These are phyloP conservation scores for Neodidymelliopsis sp. DNA, from an alignment of 2,329 filamentous ascomycete species.

Conservation along the genomic window DNA sequence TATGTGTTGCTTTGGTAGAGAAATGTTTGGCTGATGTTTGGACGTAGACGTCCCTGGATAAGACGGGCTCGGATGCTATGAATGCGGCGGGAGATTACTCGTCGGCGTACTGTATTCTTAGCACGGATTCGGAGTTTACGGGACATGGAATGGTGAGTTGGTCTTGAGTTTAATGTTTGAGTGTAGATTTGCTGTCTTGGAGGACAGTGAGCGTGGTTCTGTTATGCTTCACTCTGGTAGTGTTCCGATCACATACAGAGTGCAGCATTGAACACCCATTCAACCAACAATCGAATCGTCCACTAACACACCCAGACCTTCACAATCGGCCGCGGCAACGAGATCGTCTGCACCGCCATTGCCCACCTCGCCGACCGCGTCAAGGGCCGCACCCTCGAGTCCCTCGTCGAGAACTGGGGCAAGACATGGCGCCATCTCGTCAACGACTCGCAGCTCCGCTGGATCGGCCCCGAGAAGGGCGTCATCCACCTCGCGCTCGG, in stretches of 20 bases:
- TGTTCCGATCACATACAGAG: too few species aligned
- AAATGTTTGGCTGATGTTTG: not conserved
- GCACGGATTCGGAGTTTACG: conserved; percentile 74
- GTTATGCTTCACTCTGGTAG: too few species aligned
- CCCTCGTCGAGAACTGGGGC: conserved; percentile 82
- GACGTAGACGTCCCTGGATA: conserved; percentile 85
- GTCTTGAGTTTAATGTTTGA: too few species aligned
- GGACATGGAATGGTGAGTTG: conserved; percentile 78
- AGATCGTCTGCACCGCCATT: conserved; percentile 89
- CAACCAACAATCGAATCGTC: not conserved
- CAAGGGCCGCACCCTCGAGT: conserved; percentile 75
- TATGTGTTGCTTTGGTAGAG: not conserved
- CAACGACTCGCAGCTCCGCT: conserved; percentile 86
- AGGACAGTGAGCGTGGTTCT: too few species aligned
- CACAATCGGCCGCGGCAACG: conserved; percentile 88
- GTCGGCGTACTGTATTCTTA: conserved; percentile 89
- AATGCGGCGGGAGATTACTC: conserved; percentile 94
- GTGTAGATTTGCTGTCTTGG: too few species aligned
- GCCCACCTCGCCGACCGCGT: conserved; percentile 78
- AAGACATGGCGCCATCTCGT: conserved; percentile 92
- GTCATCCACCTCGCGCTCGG: conserved; percentile 92
- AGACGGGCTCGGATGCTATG: conserved; percentile 97
- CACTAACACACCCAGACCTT: conserved; percentile 62
- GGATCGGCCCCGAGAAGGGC: conserved; percentile 94
- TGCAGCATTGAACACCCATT: too few species aligned